Base-by-base conservation (phyloP, 2,329 filamentous ascomycete species). In the Pseudopyrenochaeta lycopersici region DNA sequence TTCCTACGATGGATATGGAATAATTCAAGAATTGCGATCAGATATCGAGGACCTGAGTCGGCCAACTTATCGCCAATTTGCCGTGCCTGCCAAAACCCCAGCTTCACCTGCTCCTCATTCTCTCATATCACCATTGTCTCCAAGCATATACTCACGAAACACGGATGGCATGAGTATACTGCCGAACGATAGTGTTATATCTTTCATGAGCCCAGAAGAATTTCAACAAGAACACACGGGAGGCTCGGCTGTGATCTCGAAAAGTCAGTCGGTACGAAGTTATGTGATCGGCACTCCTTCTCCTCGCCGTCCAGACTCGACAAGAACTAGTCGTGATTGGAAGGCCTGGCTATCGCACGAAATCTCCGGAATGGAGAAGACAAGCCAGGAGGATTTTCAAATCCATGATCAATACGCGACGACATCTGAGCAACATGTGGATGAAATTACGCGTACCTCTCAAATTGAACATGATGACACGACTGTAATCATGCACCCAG, bases 121-220 rank as follows among this genome's bases (percentile, higher is more conserved):
- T 1, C 4, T 67, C 2, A 58, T 66, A 33, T 70, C 68, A 1
- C 72, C 71, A 12, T 55, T 80, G 42, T 82, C 80, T 1, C 80
- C 80, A 1, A 82, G 80, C 49, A 58, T 82, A 10, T 82, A 82
- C 53, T 81, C 80, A 4, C 68, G 76, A 1, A 73, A 76, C 10
- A 78, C 76, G 0, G 74, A 80, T 52, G 76, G 74, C 11, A 63
- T 51, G 58, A 78, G 56, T 61, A 74, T 62, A 48, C 55, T 73
- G 30, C 67, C 62, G 11, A 76, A 72, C 32, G 71, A 74, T 29
- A 77, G 69, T 47, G 63, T 68, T n/a, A 52, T 67, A 44, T 73
- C 71, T 49, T 60, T 75, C 11, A 47, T 57, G 30, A 49, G 46
- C 6, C 43, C 47, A 1, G 33, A 51, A 12, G 58, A 59, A 4